Percentiles rank a stretch among this genome's conserved stretches.
These are phyloP conservation scores for Crinitomyces ghanaensis DNA, from an alignment of 805 yeast species.

Conservation along the genomic window DNA sequence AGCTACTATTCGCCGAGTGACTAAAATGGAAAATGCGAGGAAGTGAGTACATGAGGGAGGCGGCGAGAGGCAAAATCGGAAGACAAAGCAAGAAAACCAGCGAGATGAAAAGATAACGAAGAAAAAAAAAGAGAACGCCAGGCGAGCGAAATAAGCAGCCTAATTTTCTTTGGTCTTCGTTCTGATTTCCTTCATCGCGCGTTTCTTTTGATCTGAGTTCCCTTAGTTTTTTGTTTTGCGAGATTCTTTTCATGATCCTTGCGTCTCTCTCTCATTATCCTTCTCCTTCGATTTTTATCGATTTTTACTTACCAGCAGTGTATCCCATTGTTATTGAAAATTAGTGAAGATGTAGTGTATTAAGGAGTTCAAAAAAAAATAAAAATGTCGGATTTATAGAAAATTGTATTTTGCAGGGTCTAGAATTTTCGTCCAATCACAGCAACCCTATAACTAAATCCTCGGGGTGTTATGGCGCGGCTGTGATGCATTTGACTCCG, in stretches of 20 bases:
- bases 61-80: too few species aligned
- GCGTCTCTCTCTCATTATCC: too few species aligned
- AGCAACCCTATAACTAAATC: conserved; percentile 2
- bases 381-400: not conserved
- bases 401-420: conserved; percentile 1
- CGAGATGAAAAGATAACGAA: not conserved
- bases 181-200: too few species aligned
- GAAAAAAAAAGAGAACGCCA: too few species aligned
- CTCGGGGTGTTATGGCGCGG: too few species aligned
- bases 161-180: too few species aligned
- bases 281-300: too few species aligned
- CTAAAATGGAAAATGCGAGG: not conserved
- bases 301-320: conserved; percentile 8
- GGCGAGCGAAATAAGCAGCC: too few species aligned
- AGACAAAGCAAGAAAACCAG: not conserved
- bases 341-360: too few species aligned
- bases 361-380: not conserved
- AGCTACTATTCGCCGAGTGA: not conserved
- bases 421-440: conserved; percentile 5
- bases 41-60: not conserved
- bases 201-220: too few species aligned
- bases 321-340: conserved; percentile 5
- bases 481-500: too few species aligned
- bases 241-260: too few species aligned
- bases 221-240: not conserved